Evolutionary conservation across 2,329 filamentous ascomycete genomes (phyloP).

Genomic region (Microcyclospora pomicola): DNA sequence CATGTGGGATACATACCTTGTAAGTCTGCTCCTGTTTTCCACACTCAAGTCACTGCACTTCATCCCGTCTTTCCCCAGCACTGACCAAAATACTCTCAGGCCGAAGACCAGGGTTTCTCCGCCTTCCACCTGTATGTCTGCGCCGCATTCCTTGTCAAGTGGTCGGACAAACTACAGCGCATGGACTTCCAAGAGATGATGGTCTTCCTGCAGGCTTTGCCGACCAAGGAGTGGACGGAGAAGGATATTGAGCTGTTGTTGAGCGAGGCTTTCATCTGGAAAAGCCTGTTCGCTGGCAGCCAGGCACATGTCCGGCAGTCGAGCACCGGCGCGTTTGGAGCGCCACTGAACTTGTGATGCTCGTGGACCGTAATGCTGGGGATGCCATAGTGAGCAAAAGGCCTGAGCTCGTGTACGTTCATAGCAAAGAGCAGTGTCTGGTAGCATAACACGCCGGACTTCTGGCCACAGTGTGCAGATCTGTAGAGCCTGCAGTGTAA

Average conservation of each 20-base stretch:
- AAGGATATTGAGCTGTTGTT: conserved; percentile 94
- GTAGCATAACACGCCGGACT: no score
- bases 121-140: conserved; percentile 98
- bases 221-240: conserved; percentile 88
- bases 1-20: conserved; percentile 99
- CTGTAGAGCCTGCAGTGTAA: no score
- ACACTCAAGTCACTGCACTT: background rate
- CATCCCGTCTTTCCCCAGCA: no score
- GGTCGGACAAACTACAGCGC: conserved; percentile 85
- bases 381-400: no score
- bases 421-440: no score
- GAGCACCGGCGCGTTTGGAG: conserved; percentile 6
- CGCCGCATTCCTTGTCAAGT: conserved; percentile 94
- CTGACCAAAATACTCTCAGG: conserved; percentile 39
- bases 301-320: conserved; percentile 58
- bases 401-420: no score
- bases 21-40: conserved; percentile 33
- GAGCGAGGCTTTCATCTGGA: conserved; percentile 97
- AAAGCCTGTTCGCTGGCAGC: conserved; percentile 89
- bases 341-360: conserved; percentile 8
- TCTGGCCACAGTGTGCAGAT: no score
- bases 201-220: conserved; percentile 96
- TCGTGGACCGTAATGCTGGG: no score
- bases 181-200: conserved; percentile 99
- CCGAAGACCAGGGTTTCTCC: conserved; percentile 95